Evolutionary conservation across 768 basidiomycete genomes (phyloP), one percentile per base, ranked within the genome.

Genomic region (Podaxis sp.): DNA sequence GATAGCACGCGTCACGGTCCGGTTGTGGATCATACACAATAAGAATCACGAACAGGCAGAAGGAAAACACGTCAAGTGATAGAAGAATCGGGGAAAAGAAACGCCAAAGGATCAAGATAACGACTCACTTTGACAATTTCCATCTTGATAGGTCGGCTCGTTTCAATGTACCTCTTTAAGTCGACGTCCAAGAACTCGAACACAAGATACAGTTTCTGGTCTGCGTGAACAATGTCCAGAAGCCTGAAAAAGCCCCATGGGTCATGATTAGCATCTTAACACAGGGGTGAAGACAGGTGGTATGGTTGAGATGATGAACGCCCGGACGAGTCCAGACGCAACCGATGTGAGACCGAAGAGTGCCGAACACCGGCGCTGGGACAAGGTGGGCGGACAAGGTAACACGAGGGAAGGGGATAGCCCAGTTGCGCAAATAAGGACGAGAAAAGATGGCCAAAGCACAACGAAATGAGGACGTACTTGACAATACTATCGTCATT

Each of bases 131-230:
- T 94, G 75, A 89, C 87, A 65, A 90, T 86, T 33, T 84, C 83
- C 52, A 82, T 79, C 22, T 86, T 79, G 65, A 98, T 87, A 46
- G 93, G 91, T 72, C 84, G 95, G 55, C 89, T 87, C 40, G 87
- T 86, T 73, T 98, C 97, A 85, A 98, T 98, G 76, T 96, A 99
- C 37, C 91, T 85, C 75, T 99, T 99, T 65, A 99, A 77, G 76
- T 99, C 97, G 62, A 96, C 89, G 71, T 99, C 96, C 60, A 99
- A 83, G 76, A 95, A 98, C 76, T 99, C 97, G 72, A 95, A 97
- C 37, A 99, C 97, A 63, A 99, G 88, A 77, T 96, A 99, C 36
- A 99, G 84, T 75, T 97, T 97, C 76, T 95, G 90, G 74, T 99
- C 97, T 12, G 91, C 90, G 72, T 98, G 96, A 3, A 98, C 93